Evolutionary conservation across 257 asterid species (phyloP).

Genomic region (Avicennia marina): DNA sequence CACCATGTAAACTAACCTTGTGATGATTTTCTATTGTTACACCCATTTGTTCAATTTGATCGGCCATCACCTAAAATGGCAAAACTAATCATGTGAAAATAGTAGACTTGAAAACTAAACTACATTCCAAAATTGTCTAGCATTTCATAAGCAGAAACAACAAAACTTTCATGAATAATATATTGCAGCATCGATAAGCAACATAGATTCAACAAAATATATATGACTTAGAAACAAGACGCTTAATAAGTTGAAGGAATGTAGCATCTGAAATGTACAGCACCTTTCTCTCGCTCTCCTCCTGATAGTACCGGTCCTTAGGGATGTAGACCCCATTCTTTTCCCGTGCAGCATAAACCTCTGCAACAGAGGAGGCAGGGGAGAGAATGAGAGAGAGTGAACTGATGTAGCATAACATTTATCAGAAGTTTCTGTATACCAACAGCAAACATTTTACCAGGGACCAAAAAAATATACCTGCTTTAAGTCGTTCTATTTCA

Average conservation of each 20-base stretch:
- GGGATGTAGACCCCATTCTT: slow-evolving; percentile 84
- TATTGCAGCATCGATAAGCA: too few species aligned
- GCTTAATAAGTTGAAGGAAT: not conserved
- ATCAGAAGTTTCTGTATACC: not conserved
- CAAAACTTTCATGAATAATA: too few species aligned
- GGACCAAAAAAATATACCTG: slow-evolving; percentile 32
- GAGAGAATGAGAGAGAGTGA: not conserved
- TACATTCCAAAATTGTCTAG: too few species aligned
- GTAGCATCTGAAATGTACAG: not conserved
- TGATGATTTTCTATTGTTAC: slow-evolving; percentile 50
- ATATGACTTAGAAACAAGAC: too few species aligned
- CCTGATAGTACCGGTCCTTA: slow-evolving; percentile 67
- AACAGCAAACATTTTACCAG: not conserved
- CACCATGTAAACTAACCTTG: slow-evolving; percentile 35
- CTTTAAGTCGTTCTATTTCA: slow-evolving; percentile 67
- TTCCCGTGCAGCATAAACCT: slow-evolving; percentile 81
- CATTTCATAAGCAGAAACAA: too few species aligned
- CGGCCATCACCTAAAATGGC: slow-evolving; percentile 61
- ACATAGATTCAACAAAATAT: too few species aligned
- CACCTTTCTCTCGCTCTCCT: slow-evolving; percentile 71
- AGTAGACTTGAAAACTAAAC: too few species aligned
- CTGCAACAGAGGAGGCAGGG: slow-evolving; percentile 19
- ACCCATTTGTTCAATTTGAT: slow-evolving; percentile 77
- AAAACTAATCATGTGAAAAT: too few species aligned
- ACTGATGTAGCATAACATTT: not conserved